Base-by-base conservation (phyloP, 371 early-diverging fungal genomes). In the Mycotypha africana region DNA sequence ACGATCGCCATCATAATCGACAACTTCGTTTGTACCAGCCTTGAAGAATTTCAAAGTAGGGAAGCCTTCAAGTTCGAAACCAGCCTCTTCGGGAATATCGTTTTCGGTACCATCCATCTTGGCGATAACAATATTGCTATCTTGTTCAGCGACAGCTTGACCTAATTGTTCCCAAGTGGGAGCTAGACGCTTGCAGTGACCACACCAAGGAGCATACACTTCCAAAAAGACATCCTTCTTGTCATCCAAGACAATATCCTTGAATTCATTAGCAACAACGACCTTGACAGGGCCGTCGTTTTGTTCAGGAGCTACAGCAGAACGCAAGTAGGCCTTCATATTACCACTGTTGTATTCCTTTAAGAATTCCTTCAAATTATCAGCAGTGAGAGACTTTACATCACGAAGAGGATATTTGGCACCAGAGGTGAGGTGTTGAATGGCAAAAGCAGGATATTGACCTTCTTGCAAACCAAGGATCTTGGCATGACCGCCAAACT, bases 91-190 rank as follows among this genome's bases (percentile, higher is more conserved):
- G n/a, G 97, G 95, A 34, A 97, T 57, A 52, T 97, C 98, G 74
- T 97, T 97, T 53, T 84, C 91, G 33, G 93, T 92, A 60, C 85
- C 93, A 57, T 96, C 96, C 84, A 96, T 79, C 82, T 96, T 96
- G 70, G 94, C 92, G 53, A 97, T 88, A 19, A 87, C 76, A 45
- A 90, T 60, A 49, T 66, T 53, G 61, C 76, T 63, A 31, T 59
- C 55, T 45, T 75, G 55, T 38, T 53, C 39, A 25, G 59, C 53
- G 4, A 45, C 56, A 24, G 36, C 30, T 30, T 70, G 53, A 56
- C 82, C 93, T 32, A 95, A 72, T 60, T 84, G 65, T 30, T 82
- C 81, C 80, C 88, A 95, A 55, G 72, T 79, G 49, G 94, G 92
- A 3, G 83, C 92, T 42, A 95, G 77, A 51, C 68, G 66, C 79